These are phyloP conservation scores for Lycium ferocissimum DNA, from an alignment of 257 asterid species.

Conservation along the genomic window DNA sequence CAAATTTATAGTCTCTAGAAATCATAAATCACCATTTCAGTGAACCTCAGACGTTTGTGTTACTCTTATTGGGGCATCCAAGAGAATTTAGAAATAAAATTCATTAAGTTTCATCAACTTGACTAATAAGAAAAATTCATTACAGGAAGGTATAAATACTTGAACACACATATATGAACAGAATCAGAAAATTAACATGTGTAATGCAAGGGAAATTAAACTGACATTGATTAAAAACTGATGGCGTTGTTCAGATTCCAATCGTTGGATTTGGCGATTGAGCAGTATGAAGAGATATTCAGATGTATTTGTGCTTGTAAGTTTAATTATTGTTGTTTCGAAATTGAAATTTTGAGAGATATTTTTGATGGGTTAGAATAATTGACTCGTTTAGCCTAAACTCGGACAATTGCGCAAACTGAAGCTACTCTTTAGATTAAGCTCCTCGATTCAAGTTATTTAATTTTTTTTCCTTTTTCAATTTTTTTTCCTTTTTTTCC, in stretches of 20 bases:
- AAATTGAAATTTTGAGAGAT: no score
- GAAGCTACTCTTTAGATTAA: no score
- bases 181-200: neutral
- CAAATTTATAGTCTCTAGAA: no score
- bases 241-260: no score
- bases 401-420: neutral
- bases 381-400: neutral
- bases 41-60: neutral
- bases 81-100: neutral
- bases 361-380: neutral
- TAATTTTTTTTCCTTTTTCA: no score
- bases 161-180: neutral
- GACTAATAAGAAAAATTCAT: no score
- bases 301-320: neutral
- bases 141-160: neutral
- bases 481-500: no score
- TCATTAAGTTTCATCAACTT: no score
- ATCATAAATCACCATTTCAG: neutral
- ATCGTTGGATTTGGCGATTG: neutral
- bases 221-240: neutral
- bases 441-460: no score
- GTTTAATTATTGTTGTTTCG: no score
- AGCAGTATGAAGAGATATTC: conserved; percentile 6
- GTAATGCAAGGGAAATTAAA: neutral
- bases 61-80: neutral